Evolutionary conservation across 1,139 yeast species (phyloP).

Genomic region (Taphrina pruni): DNA sequence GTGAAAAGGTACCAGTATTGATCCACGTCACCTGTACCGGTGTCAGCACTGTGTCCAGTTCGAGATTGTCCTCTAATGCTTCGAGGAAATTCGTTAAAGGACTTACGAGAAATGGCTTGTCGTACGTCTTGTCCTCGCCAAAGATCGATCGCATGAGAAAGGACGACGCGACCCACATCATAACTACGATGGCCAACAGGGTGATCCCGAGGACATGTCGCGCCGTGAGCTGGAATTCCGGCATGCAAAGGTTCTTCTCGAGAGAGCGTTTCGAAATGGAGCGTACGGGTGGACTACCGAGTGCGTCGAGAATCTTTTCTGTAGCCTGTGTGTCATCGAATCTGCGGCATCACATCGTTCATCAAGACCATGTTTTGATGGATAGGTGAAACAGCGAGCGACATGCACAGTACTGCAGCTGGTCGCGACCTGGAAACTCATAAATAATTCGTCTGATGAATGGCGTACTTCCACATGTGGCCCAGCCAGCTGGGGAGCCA

Average conservation of each 20-base stretch:
- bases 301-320: not conserved
- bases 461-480: too few relatives aligned
- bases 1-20: slow-evolving; percentile 81
- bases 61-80: slow-evolving; percentile 57
- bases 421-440: too few relatives aligned
- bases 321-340: too few relatives aligned
- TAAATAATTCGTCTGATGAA: too few relatives aligned
- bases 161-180: slow-evolving; percentile 48
- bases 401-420: too few relatives aligned
- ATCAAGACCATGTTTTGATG: too few relatives aligned
- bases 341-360: too few relatives aligned
- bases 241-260: not conserved
- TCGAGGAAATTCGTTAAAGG: slow-evolving; percentile 24
- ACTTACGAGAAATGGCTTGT: slow-evolving; percentile 84
- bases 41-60: slow-evolving; percentile 56
- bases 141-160: slow-evolving; percentile 45
- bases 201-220: slow-evolving; percentile 45
- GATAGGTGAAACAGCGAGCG: too few relatives aligned
- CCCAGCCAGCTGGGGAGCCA: too few relatives aligned
- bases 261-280: too few relatives aligned
- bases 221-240: slow-evolving; percentile 21
- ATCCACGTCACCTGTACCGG: slow-evolving; percentile 91
- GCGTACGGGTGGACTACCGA: not conserved
- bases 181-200: slow-evolving; percentile 46
- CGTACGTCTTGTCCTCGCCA: slow-evolving; percentile 58